Evolutionary conservation across 2,329 filamentous ascomycete genomes (phyloP), one percentile per base, ranked within the genome.

Genomic region (Canariomyces notabilis): DNA sequence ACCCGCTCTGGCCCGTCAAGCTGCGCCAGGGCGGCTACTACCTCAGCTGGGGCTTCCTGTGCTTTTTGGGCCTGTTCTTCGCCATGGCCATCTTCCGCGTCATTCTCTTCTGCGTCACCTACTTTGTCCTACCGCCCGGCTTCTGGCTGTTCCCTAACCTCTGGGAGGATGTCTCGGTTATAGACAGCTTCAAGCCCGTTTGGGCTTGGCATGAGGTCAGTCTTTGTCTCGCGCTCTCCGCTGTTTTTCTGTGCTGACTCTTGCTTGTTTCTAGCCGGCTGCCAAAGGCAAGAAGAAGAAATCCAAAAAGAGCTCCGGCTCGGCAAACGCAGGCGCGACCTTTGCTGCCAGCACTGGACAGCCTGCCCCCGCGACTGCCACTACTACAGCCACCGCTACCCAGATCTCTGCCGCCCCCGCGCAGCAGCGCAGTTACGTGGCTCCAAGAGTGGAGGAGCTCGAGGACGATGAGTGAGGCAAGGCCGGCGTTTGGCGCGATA

Each of bases 81-180:
- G 80, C 82, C 62, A 97, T 98, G 93, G 87, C 91, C 5, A 95
- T 98, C 62, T 89, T 98, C 79, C 83, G 93, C 50, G 77, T 97
- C 46, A 95, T 98, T 51, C 75, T 98, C 21, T 98, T 98, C 73
- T 85, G 88, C 64, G 70, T 95, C 64, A 97, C 93, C 18, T 89
- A 95, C 68, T 95, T 97, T 62, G 75, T 77, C 14, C 75, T 81
- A 1, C 73, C 90, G 3, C 93, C 93, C 2, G 93, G 93, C 59
- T 75, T 98, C n/a, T 98, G 93, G 93, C 76, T 98, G 36, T 98
- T 91, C 70, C 93, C 93, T 39, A 98, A 98, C 64, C 72, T 98
- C 16, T 98, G 96, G 73, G 93, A 98, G 66, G 93, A 98, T 64
- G 93, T 98, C 21, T 95, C 91, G 6, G 97, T 98, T 71, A 85